Evolutionary conservation across 352 stramenopile genomes (phyloP).

Genomic region (Halophytophthora batemanensis): DNA sequence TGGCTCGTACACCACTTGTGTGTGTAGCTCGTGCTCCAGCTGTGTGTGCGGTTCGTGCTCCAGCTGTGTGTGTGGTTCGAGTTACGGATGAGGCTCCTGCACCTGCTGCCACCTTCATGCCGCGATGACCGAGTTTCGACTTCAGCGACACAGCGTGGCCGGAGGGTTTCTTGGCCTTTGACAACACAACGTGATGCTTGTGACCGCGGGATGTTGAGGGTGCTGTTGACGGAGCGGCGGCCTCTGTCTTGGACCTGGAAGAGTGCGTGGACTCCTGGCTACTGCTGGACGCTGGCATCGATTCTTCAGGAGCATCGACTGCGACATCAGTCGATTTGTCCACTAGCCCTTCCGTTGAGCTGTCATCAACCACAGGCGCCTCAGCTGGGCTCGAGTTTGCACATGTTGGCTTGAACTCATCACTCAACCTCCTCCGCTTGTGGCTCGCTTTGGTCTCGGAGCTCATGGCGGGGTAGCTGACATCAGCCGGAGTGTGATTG

Average conservation of each 20-base stretch:
- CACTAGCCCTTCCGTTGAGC: not conserved
- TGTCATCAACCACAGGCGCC: conserved; percentile 4
- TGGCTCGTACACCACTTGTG: too few species aligned
- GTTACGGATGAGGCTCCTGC: too few species aligned
- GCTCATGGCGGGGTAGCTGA: conserved; percentile 1
- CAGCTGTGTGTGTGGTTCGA: too few species aligned
- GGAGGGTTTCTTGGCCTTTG: too few species aligned
- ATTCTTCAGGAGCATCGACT: not conserved
- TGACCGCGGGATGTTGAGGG: not conserved
- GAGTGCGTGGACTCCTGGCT: conserved; percentile 20
- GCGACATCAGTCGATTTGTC: conserved; percentile 2
- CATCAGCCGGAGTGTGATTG: conserved; percentile 1
- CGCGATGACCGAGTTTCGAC: too few species aligned
- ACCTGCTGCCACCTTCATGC: too few species aligned
- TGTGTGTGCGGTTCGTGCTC: conserved; percentile 19
- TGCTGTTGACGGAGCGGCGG: conserved; percentile 4
- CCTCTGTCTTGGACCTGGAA: not conserved
- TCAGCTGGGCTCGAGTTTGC: conserved; percentile 7
- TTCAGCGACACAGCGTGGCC: too few species aligned
- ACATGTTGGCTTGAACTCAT: too few species aligned
- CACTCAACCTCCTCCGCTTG: conserved; percentile 22
- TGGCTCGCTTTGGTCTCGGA: conserved; percentile 4
- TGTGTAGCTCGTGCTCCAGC: conserved; percentile 7
- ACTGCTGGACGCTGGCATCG: conserved; percentile 2
- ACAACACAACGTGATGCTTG: too few species aligned